Conservation (phyloP, 495 filamentous ascomycete genomes). For the Penicillium salamii region DNA sequence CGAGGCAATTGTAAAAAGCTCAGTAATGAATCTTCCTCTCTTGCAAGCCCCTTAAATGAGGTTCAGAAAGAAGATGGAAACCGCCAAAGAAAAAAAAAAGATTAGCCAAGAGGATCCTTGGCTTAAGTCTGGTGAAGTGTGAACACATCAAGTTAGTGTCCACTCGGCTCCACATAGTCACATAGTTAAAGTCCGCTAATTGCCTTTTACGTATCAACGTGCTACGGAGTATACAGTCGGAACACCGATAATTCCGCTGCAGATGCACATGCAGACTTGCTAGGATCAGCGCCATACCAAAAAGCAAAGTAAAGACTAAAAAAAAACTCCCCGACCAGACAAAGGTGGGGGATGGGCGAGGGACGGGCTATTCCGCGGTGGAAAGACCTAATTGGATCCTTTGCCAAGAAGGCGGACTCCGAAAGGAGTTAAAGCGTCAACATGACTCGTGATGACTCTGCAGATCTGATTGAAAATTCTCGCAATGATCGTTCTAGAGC, state of each 20-base stretch:
- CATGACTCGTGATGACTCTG: conserved; percentile 2
- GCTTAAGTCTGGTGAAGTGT: neutral
- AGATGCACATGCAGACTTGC: too few relatives aligned
- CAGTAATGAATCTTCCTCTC: too few relatives aligned
- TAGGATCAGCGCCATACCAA: too few relatives aligned
- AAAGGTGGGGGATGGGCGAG: neutral
- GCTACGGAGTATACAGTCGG: neutral
- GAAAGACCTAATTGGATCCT: conserved; percentile 5
- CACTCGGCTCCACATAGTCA: neutral
- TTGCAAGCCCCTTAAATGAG: too few relatives aligned
- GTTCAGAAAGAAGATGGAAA: neutral
- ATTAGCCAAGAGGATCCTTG: conserved; percentile 3
- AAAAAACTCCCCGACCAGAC: neutral
- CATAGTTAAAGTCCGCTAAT: neutral
- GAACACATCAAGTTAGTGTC: neutral
- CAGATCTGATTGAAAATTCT: neutral
- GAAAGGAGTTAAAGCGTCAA: neutral
- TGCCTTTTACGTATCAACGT: too few relatives aligned
- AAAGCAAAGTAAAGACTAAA: too few relatives aligned
- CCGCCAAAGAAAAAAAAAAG: neutral
- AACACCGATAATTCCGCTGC: neutral
- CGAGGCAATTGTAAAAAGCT: too few relatives aligned
- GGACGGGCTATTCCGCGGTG: conserved; percentile 8
- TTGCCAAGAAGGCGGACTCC: conserved; percentile 7
- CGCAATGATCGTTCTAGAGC: conserved; percentile 2